Evolutionary conservation across 148 eudicot species (phyloP), one percentile per base, ranked within the genome.

Genomic region (Oxyria digyna): DNA sequence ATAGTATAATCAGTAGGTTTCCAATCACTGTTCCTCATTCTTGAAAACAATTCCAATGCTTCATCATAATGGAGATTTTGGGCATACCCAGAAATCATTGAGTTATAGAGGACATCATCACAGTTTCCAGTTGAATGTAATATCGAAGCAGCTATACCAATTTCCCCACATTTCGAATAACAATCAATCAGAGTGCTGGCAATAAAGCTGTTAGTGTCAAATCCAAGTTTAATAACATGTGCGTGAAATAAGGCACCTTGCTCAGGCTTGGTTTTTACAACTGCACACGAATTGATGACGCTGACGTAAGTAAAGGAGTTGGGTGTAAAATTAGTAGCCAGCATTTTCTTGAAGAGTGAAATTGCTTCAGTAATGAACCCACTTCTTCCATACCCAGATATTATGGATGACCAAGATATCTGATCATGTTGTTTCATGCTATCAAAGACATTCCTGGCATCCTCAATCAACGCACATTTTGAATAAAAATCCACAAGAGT

Each of bases 321-420:
- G n/a, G 85, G 85, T 67, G 54, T 72, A 31, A 67, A 42, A 21
- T 64, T 23, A 37, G 77, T 69, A 12, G 20, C 26, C 65, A 79
- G 29, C 85, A 82, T 79, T 43, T 74, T 66, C 72, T 67, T 82
- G 52, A 82, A 82, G 71, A 82, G 65, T 23, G 48, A 17, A 42
- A 72, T 23, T 45, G 80, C 78, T 55, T 74, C 77, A 62, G 48
- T 67, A 38, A 71, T 74, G 42, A 9, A 17, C 65, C 79, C 75
- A 63, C 32, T 65, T 50, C 74, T 81, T 7, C 75, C 67, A 68
- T 69, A 75, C 32, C 83, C 80, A 8, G 75, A 72, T 62, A 82
- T 82, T 31, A 82, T 79, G 18, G 79, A 79, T 20, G 85, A 74
- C 81, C 85, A 82, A 5, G 85, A 79, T 14, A 82, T 78, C 35